These are phyloP conservation scores for Podila verticillata DNA, from an alignment of 192 early-diverging fungal species.

Conservation along the genomic window DNA sequence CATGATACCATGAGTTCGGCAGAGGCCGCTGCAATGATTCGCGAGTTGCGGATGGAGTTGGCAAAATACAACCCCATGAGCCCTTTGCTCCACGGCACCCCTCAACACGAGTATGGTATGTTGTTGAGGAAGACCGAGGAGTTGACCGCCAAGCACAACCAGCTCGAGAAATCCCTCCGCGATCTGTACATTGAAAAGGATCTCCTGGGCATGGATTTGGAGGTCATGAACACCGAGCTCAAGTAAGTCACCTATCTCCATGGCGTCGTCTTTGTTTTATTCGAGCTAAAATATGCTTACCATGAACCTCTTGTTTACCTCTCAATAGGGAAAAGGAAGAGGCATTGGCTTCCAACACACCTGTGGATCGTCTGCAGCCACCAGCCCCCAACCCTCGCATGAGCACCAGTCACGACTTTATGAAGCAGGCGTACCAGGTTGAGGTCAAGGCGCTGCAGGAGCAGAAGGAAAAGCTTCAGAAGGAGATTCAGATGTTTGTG, in stretches of 20 bases:
- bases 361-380: slow-evolving; percentile 5
- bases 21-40: slow-evolving; percentile 16
- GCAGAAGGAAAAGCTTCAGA: slow-evolving; percentile 56
- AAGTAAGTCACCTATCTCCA: slow-evolving; percentile 21
- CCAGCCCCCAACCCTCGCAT: slow-evolving; percentile 34
- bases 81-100: slow-evolving; percentile 36
- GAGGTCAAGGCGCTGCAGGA: slow-evolving; percentile 58
- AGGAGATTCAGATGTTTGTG: slow-evolving; percentile 54
- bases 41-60: slow-evolving; percentile 37
- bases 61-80: slow-evolving; percentile 42
- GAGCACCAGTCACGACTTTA: slow-evolving; percentile 52
- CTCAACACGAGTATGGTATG: slow-evolving; percentile 26
- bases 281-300: not conserved
- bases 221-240: slow-evolving; percentile 43
- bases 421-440: slow-evolving; percentile 54
- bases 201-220: slow-evolving; percentile 44
- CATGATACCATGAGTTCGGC: slow-evolving; percentile 18
- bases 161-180: slow-evolving; percentile 40
- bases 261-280: not conserved
- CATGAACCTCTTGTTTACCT: not conserved
- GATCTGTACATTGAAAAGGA: slow-evolving; percentile 51
- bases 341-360: slow-evolving; percentile 1
- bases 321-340: slow-evolving; percentile 57
- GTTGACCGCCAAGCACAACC: slow-evolving; percentile 20
- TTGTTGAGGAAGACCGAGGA: slow-evolving; percentile 24